Percentiles rank a stretch among this genome's conserved stretches.
Evolutionary conservation across 768 basidiomycete genomes (phyloP).

Genomic region (Rhizopogon sp.): DNA sequence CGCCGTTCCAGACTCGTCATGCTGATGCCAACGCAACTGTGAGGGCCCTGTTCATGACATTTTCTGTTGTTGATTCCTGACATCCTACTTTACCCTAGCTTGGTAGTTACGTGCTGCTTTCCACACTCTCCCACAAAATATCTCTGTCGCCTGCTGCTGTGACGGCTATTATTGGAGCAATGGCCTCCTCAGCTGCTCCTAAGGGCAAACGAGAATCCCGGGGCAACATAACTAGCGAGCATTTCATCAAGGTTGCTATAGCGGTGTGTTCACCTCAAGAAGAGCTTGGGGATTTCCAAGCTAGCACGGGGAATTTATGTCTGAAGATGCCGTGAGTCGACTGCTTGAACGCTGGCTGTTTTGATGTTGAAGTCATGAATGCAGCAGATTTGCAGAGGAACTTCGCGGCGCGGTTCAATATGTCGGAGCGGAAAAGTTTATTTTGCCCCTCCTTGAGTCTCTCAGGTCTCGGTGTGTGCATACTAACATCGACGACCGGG

Average conservation of each 20-base stretch:
- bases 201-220: slow-evolving; percentile 14
- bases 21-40: slow-evolving; percentile 51
- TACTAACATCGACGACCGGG: too few species aligned
- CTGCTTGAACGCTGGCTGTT: background rate
- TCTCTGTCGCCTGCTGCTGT: slow-evolving; percentile 54
- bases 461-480: slow-evolving; percentile 36
- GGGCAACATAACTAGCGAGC: slow-evolving; percentile 41
- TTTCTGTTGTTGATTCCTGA: background rate
- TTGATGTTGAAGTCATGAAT: background rate
- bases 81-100: slow-evolving; percentile 37
- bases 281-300: slow-evolving; percentile 41
- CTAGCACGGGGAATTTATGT: slow-evolving; percentile 34
- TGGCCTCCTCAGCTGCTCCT: slow-evolving; percentile 42
- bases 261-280: slow-evolving; percentile 64
- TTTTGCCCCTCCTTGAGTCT: slow-evolving; percentile 45
- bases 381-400: slow-evolving; percentile 44
- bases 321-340: slow-evolving; percentile 43
- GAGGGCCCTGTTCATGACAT: slow-evolving; percentile 16
- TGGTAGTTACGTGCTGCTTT: slow-evolving; percentile 68
- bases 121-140: slow-evolving; percentile 63
- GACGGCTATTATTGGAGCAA: slow-evolving; percentile 49
- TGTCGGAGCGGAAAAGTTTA: slow-evolving; percentile 51
- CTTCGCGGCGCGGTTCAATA: slow-evolving; percentile 39
- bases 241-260: slow-evolving; percentile 61
- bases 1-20: slow-evolving; percentile 43